Percentiles rank a stretch among this genome's conserved stretches.
Evolutionary conservation across 2,329 filamentous ascomycete species (phyloP).

Genomic region (Seiridium unicorne): DNA sequence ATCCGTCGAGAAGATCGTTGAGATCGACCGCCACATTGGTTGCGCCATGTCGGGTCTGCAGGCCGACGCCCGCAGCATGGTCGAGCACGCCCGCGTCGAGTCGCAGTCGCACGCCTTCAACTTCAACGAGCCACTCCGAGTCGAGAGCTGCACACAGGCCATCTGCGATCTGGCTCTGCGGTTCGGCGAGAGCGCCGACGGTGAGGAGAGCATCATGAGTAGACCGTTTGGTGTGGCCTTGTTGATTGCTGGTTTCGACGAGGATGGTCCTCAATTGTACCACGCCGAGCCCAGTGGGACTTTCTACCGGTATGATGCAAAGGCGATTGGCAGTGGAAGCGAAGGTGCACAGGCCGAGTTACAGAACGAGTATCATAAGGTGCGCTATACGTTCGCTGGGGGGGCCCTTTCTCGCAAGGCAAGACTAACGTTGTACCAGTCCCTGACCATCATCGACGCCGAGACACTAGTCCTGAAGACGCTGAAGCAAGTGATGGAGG

Average conservation of each 20-base stretch:
- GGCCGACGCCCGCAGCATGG: conserved; percentile 95
- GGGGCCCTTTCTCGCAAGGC: background rate
- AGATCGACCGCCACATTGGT: conserved; percentile 98
- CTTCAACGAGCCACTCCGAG: conserved; percentile 91
- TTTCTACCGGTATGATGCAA: conserved; percentile 98
- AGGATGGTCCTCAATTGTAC: conserved; percentile 95
- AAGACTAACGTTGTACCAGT: conserved; percentile 43
- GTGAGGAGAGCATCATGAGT: conserved; percentile 98
- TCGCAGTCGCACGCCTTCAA: conserved; percentile 97
- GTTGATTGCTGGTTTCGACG: conserved; percentile 94
- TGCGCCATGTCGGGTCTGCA: conserved; percentile 98
- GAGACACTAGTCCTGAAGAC: conserved; percentile 97
- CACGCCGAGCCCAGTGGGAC: conserved; percentile 97
- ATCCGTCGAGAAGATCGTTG: conserved; percentile 98
- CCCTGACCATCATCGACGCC: conserved; percentile 85
- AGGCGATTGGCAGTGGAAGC: conserved; percentile 95
- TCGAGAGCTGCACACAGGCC: conserved; percentile 97
- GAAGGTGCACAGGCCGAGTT: conserved; percentile 97
- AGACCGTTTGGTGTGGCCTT: conserved; percentile 95
- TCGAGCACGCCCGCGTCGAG: conserved; percentile 97
- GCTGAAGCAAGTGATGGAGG: conserved; percentile 99
- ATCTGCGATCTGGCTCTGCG: conserved; percentile 96
- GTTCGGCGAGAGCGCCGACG: conserved; percentile 96
- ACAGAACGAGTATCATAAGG: conserved; percentile 98
- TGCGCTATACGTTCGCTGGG: conserved; percentile 25